Percentiles rank a stretch among this genome's conserved stretches.
phyloP scores from a whole-genome alignment of 2,329 filamentous ascomycete genomes.

The Gremmenia infestans region DNA sequence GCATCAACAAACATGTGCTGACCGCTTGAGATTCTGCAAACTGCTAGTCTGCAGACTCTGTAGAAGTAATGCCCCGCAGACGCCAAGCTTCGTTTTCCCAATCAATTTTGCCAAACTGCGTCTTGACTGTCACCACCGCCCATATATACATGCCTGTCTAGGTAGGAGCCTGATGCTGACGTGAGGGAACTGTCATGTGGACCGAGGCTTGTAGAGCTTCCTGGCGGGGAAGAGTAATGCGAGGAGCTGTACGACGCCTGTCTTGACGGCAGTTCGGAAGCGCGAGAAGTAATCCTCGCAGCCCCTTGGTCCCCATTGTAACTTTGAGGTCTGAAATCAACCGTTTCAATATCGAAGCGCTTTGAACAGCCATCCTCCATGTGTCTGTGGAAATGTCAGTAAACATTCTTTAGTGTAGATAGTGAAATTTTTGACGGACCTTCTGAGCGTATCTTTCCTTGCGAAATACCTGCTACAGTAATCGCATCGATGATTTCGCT shows the following conservation, averaged over 20 bases:
- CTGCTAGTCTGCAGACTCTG: background rate
- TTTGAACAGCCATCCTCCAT: constrained; percentile 72
- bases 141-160: constrained; percentile 23
- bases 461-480: constrained; percentile 69
- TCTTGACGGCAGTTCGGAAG: constrained; percentile 16
- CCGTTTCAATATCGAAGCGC: constrained; percentile 43
- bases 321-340: constrained; percentile 28
- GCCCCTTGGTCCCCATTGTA: constrained; percentile 17
- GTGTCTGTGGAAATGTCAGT: constrained; percentile 46
- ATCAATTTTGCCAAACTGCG: constrained; percentile 14
- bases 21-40: background rate
- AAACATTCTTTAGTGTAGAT: background rate
- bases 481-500: constrained; percentile 64
- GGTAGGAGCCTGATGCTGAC: constrained; percentile 20
- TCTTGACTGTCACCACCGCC: constrained; percentile 11
- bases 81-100: background rate
- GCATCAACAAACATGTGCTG: background rate
- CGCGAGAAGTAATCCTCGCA: constrained; percentile 14
- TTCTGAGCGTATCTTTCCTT: constrained; percentile 75
- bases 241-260: constrained; percentile 25
- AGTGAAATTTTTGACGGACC: constrained; percentile 42
- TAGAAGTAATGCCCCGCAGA: background rate
- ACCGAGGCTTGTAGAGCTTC: constrained; percentile 13
- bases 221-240: constrained; percentile 20
- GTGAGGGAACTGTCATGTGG: constrained; percentile 21